Evolutionary conservation across 2,329 filamentous ascomycete genomes (phyloP), one percentile per base, ranked within the genome.

Genomic region (Rhynchosporium agropyri): DNA sequence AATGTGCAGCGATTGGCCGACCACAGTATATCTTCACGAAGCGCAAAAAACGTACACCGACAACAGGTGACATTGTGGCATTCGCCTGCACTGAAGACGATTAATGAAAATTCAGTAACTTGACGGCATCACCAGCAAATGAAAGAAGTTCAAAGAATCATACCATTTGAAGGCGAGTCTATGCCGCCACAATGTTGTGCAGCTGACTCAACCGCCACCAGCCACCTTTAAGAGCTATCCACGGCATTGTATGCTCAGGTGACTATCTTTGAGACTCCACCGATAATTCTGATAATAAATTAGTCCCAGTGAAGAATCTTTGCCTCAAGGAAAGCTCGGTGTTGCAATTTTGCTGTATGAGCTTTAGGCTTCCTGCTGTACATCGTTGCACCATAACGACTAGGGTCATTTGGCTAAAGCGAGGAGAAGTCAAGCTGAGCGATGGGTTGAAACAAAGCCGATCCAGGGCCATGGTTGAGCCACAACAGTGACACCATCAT

Each of bases 241-340:
- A 28, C 51, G 28, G 54, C 54, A 45, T 57, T 45, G 15, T 12
- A 46, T 46, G 28, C 43, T 46, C 54, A 57, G 54, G 54, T 57
- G 29, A 33, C 38, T 26, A 43, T 15, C 20, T 10, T 56, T 31
- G 53, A 56, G 53, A 36, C 28, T 57, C 54, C 54, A 31, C 54
- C 29, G 40, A 46, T 42, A 40, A 57, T 29, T 26, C 15, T 45
- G 40, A 56, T 45, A 38, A 31, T 50, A 9, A 49, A 8, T 7
- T 3, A 28, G 40, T 43, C 53, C 31, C 43, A 12, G 53, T 42
- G 51, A 33, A 28, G 43, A 8, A 28, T 20, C 9, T 28, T 20
- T 2, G 51, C 51, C 13, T 54, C 10, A n/a, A n/a, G 28, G 15
- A 40, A 36, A 46, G 28, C 33, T 10, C 33, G 6, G 6, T 10